A percentile compares a stretch with the other conserved stretches of the same genome.
These are phyloP conservation scores for Ustulina deusta DNA, from an alignment of 2,329 filamentous ascomycete species.

Conservation along the genomic window DNA sequence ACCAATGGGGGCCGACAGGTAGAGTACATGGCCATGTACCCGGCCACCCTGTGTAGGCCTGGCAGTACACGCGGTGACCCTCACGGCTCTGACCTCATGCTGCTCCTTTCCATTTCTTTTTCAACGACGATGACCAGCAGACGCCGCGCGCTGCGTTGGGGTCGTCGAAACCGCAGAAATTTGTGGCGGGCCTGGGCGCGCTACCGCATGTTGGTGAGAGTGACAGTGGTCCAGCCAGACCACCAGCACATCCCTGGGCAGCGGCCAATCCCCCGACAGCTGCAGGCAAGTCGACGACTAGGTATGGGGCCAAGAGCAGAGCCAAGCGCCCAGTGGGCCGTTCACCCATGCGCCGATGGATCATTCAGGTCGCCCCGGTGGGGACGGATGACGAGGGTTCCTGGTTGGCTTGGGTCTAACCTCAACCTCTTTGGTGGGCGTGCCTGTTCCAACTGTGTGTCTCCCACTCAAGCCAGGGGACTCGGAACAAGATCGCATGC, in stretches of 20 bases:
- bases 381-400: constrained; percentile 27
- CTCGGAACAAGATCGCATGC: constrained; percentile 36
- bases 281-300: constrained; percentile 33
- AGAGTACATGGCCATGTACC: constrained; percentile 34
- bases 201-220: constrained; percentile 36
- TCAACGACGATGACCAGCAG: constrained; percentile 37
- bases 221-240: constrained; percentile 36
- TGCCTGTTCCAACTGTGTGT: constrained; percentile 42
- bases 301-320: constrained; percentile 36
- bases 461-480: constrained; percentile 42
- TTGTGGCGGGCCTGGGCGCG: constrained; percentile 42
- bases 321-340: constrained; percentile 40
- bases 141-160: constrained; percentile 36
- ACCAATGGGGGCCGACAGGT: constrained; percentile 40
- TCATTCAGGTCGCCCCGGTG: constrained; percentile 38
- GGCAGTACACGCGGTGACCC: constrained; percentile 25
- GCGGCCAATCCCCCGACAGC: constrained; percentile 35
- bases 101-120: constrained; percentile 35
- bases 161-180: constrained; percentile 38
- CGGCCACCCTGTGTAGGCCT: constrained; percentile 16
- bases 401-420: constrained; percentile 29
- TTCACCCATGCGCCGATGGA: constrained; percentile 38
- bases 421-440: constrained; percentile 14
- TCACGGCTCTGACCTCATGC: constrained; percentile 40
- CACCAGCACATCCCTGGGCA: constrained; percentile 36